Percentiles rank a stretch among this genome's conserved stretches.
Conservation (phyloP, 164 flowering plant genomes). For the Liquidambar formosana region DNA sequence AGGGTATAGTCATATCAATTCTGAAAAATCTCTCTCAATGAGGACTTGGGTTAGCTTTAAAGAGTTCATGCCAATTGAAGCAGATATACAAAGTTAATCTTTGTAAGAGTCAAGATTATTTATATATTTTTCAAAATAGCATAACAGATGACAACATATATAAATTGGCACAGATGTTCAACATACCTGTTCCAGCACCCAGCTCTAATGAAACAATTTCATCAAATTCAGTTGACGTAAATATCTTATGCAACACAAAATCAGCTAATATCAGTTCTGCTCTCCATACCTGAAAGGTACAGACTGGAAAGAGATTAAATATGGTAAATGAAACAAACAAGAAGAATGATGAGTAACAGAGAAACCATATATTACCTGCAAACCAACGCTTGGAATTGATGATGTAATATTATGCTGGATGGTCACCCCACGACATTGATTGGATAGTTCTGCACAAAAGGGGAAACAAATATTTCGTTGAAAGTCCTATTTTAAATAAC, state of each 20-base stretch:
- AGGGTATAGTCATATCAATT: too few relatives aligned
- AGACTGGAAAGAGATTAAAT: constrained; percentile 9
- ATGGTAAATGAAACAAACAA: background rate
- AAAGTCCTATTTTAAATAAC: too few relatives aligned
- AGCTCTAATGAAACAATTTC: constrained; percentile 69
- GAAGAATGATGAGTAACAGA: background rate
- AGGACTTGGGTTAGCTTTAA: too few relatives aligned
- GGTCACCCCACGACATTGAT: constrained; percentile 27
- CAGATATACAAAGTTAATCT: too few relatives aligned
- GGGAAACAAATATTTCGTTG: background rate
- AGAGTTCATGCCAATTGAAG: too few relatives aligned
- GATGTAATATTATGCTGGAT: constrained; percentile 85
- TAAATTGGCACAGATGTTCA: background rate
- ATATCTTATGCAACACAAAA: constrained; percentile 71
- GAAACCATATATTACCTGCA: constrained; percentile 60
- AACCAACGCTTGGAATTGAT: constrained; percentile 79
- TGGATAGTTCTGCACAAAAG: constrained; percentile 35
- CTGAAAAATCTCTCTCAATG: too few relatives aligned
- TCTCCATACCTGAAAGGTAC: constrained; percentile 75
- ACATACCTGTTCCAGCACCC: constrained; percentile 92
- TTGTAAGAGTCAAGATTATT: too few relatives aligned
- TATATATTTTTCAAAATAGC: background rate
- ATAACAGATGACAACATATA: background rate
- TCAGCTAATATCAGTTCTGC: constrained; percentile 81
- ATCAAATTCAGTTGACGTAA: constrained; percentile 54